Evolutionary conservation across 768 basidiomycete genomes (phyloP).

Genomic region (Lactarius vividus): DNA sequence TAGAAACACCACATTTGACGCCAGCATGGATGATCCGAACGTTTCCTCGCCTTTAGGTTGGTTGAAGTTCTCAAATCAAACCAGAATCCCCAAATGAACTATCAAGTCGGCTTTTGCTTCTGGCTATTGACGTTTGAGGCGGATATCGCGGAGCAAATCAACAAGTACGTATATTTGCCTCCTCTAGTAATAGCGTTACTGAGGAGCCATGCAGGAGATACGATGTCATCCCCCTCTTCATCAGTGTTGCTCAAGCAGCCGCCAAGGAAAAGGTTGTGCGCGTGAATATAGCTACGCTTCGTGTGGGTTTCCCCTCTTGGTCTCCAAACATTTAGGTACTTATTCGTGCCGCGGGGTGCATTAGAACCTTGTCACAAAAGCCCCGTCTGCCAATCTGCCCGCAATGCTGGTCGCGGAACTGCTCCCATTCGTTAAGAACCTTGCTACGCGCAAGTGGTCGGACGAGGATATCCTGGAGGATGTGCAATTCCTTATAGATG

Average conservation of each 20-base stretch:
- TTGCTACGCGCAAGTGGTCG: constrained; percentile 82
- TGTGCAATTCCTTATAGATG: constrained; percentile 80
- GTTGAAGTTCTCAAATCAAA: constrained; percentile 79
- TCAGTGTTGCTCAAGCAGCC: constrained; percentile 80
- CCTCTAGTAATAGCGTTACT: neutral
- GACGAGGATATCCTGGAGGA: constrained; percentile 96
- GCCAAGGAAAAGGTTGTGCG: constrained; percentile 97
- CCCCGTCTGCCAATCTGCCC: constrained; percentile 84
- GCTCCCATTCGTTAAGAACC: constrained; percentile 82
- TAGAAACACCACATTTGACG: constrained; percentile 26
- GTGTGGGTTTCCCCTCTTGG: constrained; percentile 44
- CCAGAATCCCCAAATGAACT: constrained; percentile 90
- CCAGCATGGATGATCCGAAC: constrained; percentile 1
- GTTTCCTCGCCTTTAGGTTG: constrained; percentile 46
- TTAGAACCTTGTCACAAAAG: constrained; percentile 88
- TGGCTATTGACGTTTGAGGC: constrained; percentile 94
- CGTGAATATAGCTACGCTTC: constrained; percentile 87
- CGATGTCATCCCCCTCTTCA: constrained; percentile 83
- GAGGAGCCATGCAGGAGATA: constrained; percentile 60
- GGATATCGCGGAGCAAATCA: constrained; percentile 79
- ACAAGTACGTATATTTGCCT: constrained; percentile 55
- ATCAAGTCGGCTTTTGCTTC: constrained; percentile 88
- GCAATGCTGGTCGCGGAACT: constrained; percentile 89
- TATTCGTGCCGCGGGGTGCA: constrained; percentile 9
- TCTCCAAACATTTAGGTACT: neutral